Conservation (phyloP, 495 filamentous ascomycete species). For the Pyronema domesticum region DNA sequence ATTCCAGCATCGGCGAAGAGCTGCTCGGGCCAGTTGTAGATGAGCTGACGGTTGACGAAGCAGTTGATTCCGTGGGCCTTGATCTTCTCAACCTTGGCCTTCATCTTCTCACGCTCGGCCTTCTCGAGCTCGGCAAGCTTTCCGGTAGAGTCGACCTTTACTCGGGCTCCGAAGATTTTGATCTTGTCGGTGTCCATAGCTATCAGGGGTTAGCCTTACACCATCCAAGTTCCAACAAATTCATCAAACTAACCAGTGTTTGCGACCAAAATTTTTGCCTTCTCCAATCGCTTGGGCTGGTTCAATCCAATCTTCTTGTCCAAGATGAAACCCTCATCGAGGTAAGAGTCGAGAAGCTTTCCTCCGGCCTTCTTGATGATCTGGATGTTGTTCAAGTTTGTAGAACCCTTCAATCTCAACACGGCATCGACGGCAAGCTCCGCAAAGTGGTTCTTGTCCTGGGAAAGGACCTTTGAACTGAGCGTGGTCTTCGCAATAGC, state of each 20-base stretch:
- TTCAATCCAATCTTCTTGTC: conserved; percentile 98
- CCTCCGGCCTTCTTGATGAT: conserved; percentile 99
- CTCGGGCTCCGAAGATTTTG: conserved; percentile 93
- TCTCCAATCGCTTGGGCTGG: conserved; percentile 91
- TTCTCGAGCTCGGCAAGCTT: conserved; percentile 94
- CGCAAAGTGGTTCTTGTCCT: conserved; percentile 85
- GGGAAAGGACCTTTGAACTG: conserved; percentile 89
- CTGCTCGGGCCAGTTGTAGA: conserved; percentile 99
- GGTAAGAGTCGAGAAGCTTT: conserved; percentile 89
- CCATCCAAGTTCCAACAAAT: conserved; percentile 3
- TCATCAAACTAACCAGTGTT: conserved; percentile 42
- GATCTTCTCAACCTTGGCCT: conserved; percentile 93
- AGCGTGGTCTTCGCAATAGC: conserved; percentile 90
- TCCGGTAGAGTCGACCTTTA: conserved; percentile 86
- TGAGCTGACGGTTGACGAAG: conserved; percentile 96
- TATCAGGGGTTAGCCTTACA: background rate
- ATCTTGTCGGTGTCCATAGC: conserved; percentile 99
- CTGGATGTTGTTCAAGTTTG: conserved; percentile 93
- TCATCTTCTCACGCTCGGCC: conserved; percentile 98
- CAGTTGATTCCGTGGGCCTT: conserved; percentile 99
- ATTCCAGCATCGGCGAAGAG: conserved; percentile 96
- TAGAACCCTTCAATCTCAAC: conserved; percentile 71
- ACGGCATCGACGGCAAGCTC: conserved; percentile 85
- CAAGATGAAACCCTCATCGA: conserved; percentile 94
- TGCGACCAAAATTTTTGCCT: conserved; percentile 91